Base-by-base conservation (phyloP, 208 protist genomes). In the Wallacemonas sp. region DNA sequence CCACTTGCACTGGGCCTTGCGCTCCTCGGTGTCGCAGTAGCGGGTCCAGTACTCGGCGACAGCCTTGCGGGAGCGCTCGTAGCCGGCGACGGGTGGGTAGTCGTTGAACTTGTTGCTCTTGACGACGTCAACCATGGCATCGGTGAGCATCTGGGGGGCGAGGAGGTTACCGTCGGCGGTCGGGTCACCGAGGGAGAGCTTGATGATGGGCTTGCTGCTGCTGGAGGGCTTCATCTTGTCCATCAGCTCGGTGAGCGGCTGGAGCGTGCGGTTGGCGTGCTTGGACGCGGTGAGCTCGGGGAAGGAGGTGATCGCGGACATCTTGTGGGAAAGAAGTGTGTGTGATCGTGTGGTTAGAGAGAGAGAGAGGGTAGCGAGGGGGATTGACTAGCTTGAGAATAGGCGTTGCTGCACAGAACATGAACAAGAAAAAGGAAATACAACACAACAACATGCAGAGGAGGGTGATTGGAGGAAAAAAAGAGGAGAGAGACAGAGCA, bases 101-200 rank as follows among this genome's bases (percentile, higher is more conserved):
- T 83, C 81, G 61, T 91, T 85, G 44, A 33, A 63, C 12, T 70
- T 83, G 21, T 65, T 43, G 34, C 16, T 46, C 14, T 76, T 32
- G 24, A 76, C 63, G 19, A 56, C 60, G 33, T 83, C 67, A 32
- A 63, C 46, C 56, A 70, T 58, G 33, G 56, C 64, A 19, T 87
- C 72, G 11, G 78, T 88, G 16, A 87, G 81, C 3, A 71, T 56
- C 12, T 74, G 56, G 4, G 72, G 70, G 5, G 72, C 61, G 21
- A 56, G 29, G 1, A 98, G 68, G 62, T 97, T 97, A 38, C 91
- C 93, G 65, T 86, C 70, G 1, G 83, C 66, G 44, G 75, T 82
- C n/a, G 85, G 85, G 58, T 87, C 79, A 65, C 94, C 92, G 32
- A 97, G 41, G 21, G 57, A 67, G 52, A 74, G 61, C 33, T 54